Percentiles rank a stretch among this genome's conserved stretches.
Evolutionary conservation across 805 yeast species (phyloP).

Genomic region (Diddensiella santjacobensis): DNA sequence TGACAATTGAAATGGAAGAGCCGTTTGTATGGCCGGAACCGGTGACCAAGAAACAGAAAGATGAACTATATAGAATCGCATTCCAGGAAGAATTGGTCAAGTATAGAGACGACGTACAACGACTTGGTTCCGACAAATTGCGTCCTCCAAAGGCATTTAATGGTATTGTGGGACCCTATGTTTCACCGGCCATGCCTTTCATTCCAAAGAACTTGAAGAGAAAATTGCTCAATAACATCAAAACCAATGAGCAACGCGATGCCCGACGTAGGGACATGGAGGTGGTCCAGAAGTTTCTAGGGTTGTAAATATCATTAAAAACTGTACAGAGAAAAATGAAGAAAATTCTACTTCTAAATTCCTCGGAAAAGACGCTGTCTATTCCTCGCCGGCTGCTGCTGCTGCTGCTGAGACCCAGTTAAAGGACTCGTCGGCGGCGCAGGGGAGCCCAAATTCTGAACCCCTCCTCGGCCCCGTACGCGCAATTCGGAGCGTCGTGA

Average conservation of each 20-base stretch:
- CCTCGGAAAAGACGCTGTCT: background rate
- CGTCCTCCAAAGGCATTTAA: conserved; percentile 71
- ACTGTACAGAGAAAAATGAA: conserved; percentile 1
- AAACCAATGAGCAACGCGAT: conserved; percentile 31
- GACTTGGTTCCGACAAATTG: conserved; percentile 60
- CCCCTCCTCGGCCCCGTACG: conserved; percentile 23
- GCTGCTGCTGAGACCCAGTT: background rate
- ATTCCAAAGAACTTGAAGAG: conserved; percentile 49
- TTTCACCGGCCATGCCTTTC: conserved; percentile 61
- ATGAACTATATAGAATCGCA: conserved; percentile 30
- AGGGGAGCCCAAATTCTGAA: conserved; percentile 16
- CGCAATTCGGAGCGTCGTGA: conserved; percentile 13
- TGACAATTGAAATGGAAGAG: conserved; percentile 94
- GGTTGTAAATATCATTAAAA: conserved; percentile 13
- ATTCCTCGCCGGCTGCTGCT: conserved; percentile 15
- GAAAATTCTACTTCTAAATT: background rate
- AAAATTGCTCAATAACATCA: conserved; percentile 45
- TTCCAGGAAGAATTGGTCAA: conserved; percentile 46
- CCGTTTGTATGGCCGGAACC: conserved; percentile 94
- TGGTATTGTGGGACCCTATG: conserved; percentile 61
- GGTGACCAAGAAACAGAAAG: conserved; percentile 36
- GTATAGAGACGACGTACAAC: conserved; percentile 48
- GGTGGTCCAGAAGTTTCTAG: conserved; percentile 41
- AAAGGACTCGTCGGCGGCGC: background rate
- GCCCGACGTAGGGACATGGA: conserved; percentile 32